A percentile compares a stretch with the other conserved stretches of the same genome.
Conservation (phyloP, 2,329 filamentous ascomycete genomes). For the Teratosphaeriaceae sp. region DNA sequence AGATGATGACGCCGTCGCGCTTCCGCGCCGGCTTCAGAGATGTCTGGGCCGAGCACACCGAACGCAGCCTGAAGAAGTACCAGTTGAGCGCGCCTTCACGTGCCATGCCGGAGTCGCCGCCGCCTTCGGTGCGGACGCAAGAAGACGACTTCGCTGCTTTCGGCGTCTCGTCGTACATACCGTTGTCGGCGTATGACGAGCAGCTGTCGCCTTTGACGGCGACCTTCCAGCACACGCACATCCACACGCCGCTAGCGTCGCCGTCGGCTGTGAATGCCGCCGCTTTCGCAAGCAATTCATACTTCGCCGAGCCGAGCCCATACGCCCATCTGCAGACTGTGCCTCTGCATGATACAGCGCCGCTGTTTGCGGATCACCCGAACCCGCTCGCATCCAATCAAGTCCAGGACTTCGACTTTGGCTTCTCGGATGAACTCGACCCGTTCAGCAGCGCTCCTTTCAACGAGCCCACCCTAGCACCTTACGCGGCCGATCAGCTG, state of each 20-base stretch:
- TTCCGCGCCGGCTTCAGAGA: conserved; percentile 38
- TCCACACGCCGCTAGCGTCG: conserved; percentile 25
- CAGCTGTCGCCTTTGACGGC: conserved; percentile 25
- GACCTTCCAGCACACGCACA: conserved; percentile 24
- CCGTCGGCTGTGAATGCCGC: conserved; percentile 14
- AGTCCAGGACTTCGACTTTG: conserved; percentile 30
- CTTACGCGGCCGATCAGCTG: conserved; percentile 15
- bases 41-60: conserved; percentile 49
- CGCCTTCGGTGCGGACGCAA: conserved; percentile 37
- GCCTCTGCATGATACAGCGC: conserved; percentile 24
- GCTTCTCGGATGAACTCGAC: conserved; percentile 21
- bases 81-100: conserved; percentile 41
- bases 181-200: conserved; percentile 19
- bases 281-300: conserved; percentile 12
- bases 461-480: conserved; percentile 9
- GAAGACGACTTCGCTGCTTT: conserved; percentile 31
- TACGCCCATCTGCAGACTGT: conserved; percentile 18
- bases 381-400: conserved; percentile 22
- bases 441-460: conserved; percentile 15
- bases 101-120: conserved; percentile 37
- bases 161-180: conserved; percentile 18
- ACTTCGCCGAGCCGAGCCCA: conserved; percentile 18
- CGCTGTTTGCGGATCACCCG: conserved; percentile 21
- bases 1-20: conserved; percentile 50
- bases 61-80: conserved; percentile 40